Evolutionary conservation across 768 basidiomycete genomes (phyloP).

Genomic region (Peribolospora baueri): DNA sequence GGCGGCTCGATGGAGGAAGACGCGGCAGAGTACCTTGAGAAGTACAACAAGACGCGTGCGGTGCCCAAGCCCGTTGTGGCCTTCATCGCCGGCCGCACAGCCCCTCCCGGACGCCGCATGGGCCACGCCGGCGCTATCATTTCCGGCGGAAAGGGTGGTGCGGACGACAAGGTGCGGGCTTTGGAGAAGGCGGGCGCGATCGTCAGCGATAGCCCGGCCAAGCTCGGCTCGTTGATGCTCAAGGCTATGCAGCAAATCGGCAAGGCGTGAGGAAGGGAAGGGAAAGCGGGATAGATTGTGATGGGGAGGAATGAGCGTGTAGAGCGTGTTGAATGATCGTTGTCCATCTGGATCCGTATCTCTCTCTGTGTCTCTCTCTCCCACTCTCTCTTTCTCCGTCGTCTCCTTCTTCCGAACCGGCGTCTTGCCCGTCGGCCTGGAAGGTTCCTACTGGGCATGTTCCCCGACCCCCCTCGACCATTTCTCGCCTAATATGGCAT

Average conservation of each 20-base stretch:
- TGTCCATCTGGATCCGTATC: too few relatives aligned
- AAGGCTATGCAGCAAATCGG: constrained; percentile 25
- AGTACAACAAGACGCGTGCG: constrained; percentile 65
- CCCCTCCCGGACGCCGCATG: constrained; percentile 94
- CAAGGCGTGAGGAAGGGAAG: too few relatives aligned
- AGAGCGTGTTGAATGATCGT: too few relatives aligned
- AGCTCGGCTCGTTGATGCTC: constrained; percentile 73
- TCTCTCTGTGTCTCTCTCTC: too few relatives aligned
- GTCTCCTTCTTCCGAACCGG: too few relatives aligned
- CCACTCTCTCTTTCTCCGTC: too few relatives aligned
- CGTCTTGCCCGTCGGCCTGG: too few relatives aligned
- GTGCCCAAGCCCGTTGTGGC: constrained; percentile 88
- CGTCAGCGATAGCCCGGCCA: constrained; percentile 83
- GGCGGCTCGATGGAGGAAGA: constrained; percentile 97
- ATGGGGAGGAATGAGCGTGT: too few relatives aligned
- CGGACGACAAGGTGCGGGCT: constrained; percentile 59
- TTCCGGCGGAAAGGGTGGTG: constrained; percentile 82
- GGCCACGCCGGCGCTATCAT: constrained; percentile 94
- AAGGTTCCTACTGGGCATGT: too few relatives aligned
- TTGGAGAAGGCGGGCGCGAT: constrained; percentile 75
- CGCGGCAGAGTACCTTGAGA: constrained; percentile 82
- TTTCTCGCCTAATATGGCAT: too few relatives aligned
- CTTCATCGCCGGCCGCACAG: constrained; percentile 93
- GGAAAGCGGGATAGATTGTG: too few relatives aligned
- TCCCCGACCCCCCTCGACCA: too few relatives aligned